These are phyloP conservation scores for Talaromyces trachyspermus DNA, from an alignment of 495 filamentous ascomycete genomes.

Conservation along the genomic window DNA sequence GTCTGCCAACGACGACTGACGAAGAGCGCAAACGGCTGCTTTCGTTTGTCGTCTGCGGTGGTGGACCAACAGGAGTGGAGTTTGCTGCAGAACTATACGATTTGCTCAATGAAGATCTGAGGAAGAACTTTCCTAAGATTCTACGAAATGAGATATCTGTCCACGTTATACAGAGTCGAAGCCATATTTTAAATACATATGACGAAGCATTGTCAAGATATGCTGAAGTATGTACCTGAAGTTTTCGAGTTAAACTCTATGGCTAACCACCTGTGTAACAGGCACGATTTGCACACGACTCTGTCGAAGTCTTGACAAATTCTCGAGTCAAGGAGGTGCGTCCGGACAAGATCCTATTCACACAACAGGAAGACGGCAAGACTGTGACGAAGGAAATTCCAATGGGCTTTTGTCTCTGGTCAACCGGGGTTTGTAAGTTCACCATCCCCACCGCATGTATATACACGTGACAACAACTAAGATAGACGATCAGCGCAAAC, in stretches of 20 bases:
- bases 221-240: conserved; percentile 56
- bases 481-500: conserved; percentile 55
- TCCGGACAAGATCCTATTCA: conserved; percentile 77
- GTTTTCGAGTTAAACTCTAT: neutral
- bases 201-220: conserved; percentile 90
- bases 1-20: conserved; percentile 83
- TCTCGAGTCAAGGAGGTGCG: conserved; percentile 84
- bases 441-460: neutral
- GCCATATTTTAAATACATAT: conserved; percentile 96
- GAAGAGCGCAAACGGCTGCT: conserved; percentile 80
- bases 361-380: conserved; percentile 70
- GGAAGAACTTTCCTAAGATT: conserved; percentile 74
- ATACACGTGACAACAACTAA: neutral
- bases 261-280: conserved; percentile 17
- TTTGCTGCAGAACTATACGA: conserved; percentile 97
- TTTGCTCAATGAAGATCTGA: conserved; percentile 90
- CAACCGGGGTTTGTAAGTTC: conserved; percentile 70
- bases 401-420: conserved; percentile 96
- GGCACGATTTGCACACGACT: conserved; percentile 74
- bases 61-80: conserved; percentile 94
- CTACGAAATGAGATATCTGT: conserved; percentile 95
- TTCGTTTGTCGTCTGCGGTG: conserved; percentile 91
- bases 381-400: conserved; percentile 84
- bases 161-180: conserved; percentile 88
- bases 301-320: conserved; percentile 85